Evolutionary conservation across 192 early-diverging fungal genomes (phyloP).

Genomic region (Coemansia asiatica): DNA sequence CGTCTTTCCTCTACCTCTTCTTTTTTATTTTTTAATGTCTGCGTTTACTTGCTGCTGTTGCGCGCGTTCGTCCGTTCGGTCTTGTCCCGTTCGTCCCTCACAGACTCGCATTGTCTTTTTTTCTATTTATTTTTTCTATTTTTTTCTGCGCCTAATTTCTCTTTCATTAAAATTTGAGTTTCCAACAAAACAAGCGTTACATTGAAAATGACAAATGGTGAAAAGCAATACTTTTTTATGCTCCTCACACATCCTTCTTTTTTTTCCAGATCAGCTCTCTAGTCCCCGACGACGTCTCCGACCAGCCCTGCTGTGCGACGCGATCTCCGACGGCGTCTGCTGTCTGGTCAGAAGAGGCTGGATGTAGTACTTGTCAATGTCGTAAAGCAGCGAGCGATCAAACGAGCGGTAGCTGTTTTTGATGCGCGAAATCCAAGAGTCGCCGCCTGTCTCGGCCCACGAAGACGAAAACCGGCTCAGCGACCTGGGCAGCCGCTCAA

Average conservation of each 20-base stretch:
- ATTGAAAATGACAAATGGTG: neutral
- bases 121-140: slow-evolving; percentile 5
- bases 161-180: neutral
- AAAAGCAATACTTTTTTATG: neutral
- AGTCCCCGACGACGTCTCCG: slow-evolving; percentile 3
- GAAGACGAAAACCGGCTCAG: slow-evolving; percentile 32
- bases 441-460: slow-evolving; percentile 35
- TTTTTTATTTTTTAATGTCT: neutral
- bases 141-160: neutral
- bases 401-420: slow-evolving; percentile 43
- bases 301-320: neutral
- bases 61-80: neutral
- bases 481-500: slow-evolving; percentile 21
- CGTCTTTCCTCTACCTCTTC: neutral
- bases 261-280: no score
- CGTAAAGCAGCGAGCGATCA: slow-evolving; percentile 47
- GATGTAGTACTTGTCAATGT: slow-evolving; percentile 46
- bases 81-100: no score
- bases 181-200: neutral
- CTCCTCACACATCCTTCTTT: no score
- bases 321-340: slow-evolving; percentile 1
- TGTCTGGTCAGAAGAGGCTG: slow-evolving; percentile 41
- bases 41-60: neutral
- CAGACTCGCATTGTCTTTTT: neutral
- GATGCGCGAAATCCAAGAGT: slow-evolving; percentile 42